Evolutionary conservation across 768 basidiomycete species (phyloP), one percentile per base, ranked within the genome.

Genomic region (Tulasnella sp.): DNA sequence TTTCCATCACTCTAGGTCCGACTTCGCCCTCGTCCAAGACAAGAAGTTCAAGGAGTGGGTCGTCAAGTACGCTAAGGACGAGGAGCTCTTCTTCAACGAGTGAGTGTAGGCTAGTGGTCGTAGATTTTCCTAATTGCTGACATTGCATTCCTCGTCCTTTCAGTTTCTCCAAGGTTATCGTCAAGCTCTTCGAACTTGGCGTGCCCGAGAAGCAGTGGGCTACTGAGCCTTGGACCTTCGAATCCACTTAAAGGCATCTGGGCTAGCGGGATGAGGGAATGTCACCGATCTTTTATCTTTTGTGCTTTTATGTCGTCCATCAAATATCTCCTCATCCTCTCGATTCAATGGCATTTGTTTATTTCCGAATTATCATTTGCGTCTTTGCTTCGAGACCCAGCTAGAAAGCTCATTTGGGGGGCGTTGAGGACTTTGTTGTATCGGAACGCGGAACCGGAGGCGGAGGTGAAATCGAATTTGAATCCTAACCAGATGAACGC

Each of bases 81-180:
- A 92, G 82, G 88, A 91, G 7, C 85, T 93, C 29, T 99, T 93
- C 89, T 98, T 98, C 88, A 91, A 91, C 82, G 97, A 98, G 94
- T 97, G 82, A 79, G 92, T 86, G 22, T 25, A 19, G 0, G 25
- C 31, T 39, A 22, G 34, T 38, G 36, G 67, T 71, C 58, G 54
- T 42, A 22, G 71, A 31, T 37, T 40, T 29, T 64, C 34, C 49
- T 19, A 34, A 22, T 71, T 36, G 45, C 40, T 22, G 42, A 11
- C 40, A 25, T 34, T 58, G 52, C 77, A 1, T 78, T 70, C 17
- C 67, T 45, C 25, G 25, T 74, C 38, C 34, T 70, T 4, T 38
- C 81, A 96, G 95, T 84, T 99, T 98, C 87, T 88, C 96, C 70
- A 86, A 86, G 54, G 93, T 87, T 34, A 89, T 96, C 76, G 81